Evolutionary conservation across 192 early-diverging fungal species (phyloP), one percentile per base, ranked within the genome.

Genomic region (Coemansia sp.): DNA sequence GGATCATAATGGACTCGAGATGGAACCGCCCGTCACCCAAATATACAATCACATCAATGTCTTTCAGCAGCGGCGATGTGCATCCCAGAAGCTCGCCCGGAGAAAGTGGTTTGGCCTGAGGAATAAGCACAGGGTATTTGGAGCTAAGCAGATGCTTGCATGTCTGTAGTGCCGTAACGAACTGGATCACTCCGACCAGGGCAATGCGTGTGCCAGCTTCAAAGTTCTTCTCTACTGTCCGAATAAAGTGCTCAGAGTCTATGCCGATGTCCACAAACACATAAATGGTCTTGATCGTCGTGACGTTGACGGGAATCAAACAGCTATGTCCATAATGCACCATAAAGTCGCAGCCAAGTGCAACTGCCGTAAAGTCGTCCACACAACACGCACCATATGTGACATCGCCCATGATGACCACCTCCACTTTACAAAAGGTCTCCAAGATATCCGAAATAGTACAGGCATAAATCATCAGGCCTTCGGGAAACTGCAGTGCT

Each of bases 301-400:
- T 99, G 4, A 96, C 81, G 57, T 92, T 88, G 44, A 99, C 93
- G 0, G 97, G 97, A 4, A 99, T 90, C 86, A 98, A 78, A 68
- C 97, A 99, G 57, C 88, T 91, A 65, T 99, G 97, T 0, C 93
- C 97, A 59, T 99, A 99, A 70, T 99, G 97, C 18, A 99, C 84
- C 81, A 99, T 82, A 66, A 96, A 97, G 72, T 99, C 95, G 73
- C 97, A 99, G 8, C 88, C 93, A 6, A 98, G 81, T 1, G 88
- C 91, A 28, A 80, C 80, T 0, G 97, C 94, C 0, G 95, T 94
- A 61, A 87, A 99, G 64, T 99, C 97, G 70, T 99, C 97, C 11
- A 99, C 83, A 68, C 97, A 99, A 65, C 97, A 99, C 6, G 97
- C 97, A 15, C 97, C 97, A 60, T 99, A 99, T 0, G 97, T 99